phyloP scores from a whole-genome alignment of 768 basidiomycete species.

The Antrodiella citrinella region DNA sequence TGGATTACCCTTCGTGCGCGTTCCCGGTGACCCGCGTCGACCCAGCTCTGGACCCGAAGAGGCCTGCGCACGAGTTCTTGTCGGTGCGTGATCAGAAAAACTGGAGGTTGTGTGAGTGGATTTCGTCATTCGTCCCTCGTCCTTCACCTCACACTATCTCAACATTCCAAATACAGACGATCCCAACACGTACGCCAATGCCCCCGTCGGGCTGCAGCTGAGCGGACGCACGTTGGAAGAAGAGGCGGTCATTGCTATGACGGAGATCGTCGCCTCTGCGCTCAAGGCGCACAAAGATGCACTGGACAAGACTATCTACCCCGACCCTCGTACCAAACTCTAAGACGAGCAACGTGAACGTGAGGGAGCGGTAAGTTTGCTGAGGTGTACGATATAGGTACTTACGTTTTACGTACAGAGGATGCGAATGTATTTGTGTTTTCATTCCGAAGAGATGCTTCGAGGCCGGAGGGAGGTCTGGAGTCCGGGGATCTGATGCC shows the following conservation, averaged over 20 bases:
- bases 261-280: conserved; percentile 54
- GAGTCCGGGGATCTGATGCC: too few species aligned
- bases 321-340: too few species aligned
- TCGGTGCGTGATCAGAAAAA: not conserved
- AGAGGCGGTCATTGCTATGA: conserved; percentile 64
- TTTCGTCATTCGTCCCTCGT: too few species aligned
- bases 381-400: too few species aligned
- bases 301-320: too few species aligned
- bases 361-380: too few species aligned
- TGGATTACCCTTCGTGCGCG: conserved; percentile 56
- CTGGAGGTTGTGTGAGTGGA: not conserved
- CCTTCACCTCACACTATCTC: not conserved
- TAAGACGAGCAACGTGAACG: too few species aligned
- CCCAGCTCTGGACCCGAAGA: conserved; percentile 40
- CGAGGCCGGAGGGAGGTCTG: too few species aligned
- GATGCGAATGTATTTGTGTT: too few species aligned
- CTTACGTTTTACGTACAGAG: too few species aligned
- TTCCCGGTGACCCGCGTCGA: conserved; percentile 63
- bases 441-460: too few species aligned
- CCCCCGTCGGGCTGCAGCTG: conserved; percentile 61
- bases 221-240: conserved; percentile 67
- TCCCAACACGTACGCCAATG: conserved; percentile 44
- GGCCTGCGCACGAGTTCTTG: not conserved
- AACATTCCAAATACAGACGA: conserved; percentile 34
- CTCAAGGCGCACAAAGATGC: conserved; percentile 27